Evolutionary conservation across 148 eudicot species (phyloP), one percentile per base, ranked within the genome.

Genomic region (Simmondsia chinensis): DNA sequence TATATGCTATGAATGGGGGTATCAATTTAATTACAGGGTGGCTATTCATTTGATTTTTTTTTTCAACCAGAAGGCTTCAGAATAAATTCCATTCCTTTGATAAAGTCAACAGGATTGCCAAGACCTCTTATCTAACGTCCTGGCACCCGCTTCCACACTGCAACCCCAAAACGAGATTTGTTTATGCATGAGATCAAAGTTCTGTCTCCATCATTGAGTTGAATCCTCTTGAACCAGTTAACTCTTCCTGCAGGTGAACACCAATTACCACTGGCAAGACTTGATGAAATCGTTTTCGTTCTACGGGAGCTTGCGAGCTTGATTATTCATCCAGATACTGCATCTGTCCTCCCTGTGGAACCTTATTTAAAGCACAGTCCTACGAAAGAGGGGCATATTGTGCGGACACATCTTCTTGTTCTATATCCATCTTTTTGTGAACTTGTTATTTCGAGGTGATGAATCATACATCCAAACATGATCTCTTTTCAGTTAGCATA

Each of bases 391-490:
- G 76, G 54, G 25, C 54, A 37, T 15, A 60, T 40, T 12, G 57
- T 34, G 56, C 89, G 64, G 20, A 64, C 79, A 29, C 96, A 93
- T 73, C 77, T 93, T 39, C 59, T 82, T 46, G 72, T 86, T 54
- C 73, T 93, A 15, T 81, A 86, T 60, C 89, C 83, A 11, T 70
- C 99, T 35, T 65, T 93, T 21, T 82, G 89, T 60, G 96, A 86
- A 72, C 96, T 93, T 45, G 79, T 93, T 51, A 51, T 64, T 59
- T 93, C 99, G 59, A 93, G 99, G 99, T 93, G 61, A 39, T 26
- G 45, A 17, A 29, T 38, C 5, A 0, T 31, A n/a, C n/a, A n/a
- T n/a, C n/a, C n/a, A n/a, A n/a, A n/a, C n/a, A n/a, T n/a, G n/a
- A 30, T 29, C 5, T 23, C 42, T 45, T 28, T 9, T 15, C 8